Base-by-base conservation (phyloP, 176 grass and related monocot genomes). In the Rhynchospora tenuis region DNA sequence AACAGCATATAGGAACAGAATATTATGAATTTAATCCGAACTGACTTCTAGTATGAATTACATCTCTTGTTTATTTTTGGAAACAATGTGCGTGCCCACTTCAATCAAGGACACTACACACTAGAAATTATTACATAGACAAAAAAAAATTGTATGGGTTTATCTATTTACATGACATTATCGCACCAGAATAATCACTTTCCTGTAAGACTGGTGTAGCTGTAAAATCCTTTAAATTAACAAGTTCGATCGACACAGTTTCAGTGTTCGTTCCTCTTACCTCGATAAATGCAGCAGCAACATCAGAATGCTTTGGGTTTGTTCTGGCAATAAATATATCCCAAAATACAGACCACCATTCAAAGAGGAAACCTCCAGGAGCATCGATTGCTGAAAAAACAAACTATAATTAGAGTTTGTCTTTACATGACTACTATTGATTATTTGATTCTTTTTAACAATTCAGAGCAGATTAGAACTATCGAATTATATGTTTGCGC, bases 311-410 rank as follows among this genome's bases (percentile, higher is more conserved):
- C 23, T 88, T 84, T 72, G 64, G 82, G 14, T 81, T 85, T 79
- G 82, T 81, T 84, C 87, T 83, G 46, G 74, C 73, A 62, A 88
- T 88, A 68, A 88, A 88, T 66, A 88, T 84, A 70, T 88, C 87
- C 82, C 82, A 88, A 73, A 88, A 88, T 17, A 88, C 82, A 38
- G 87, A 88, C 87, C 87, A 88, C 87, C 87, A 88, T 51, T 88
- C 87, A 50, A 81, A 88, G 22, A 88, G 82, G 15, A 88, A 84
- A 7, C 75, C 82, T 20, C 82, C 87, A 52, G 87, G 87, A 71
- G 82, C 82, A 63, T 88, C 82, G 63, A 81, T 88, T 50, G 82
- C 87, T 88, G 64, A 42, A 80, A 65, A 71, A 46, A 62, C 17
- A 70, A 83, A 47, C 14, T 64, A 48, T 23, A 82, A 17, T 80